phyloP scores from a whole-genome alignment of 75 land plant genomes.

The Pinus albicaulis region DNA sequence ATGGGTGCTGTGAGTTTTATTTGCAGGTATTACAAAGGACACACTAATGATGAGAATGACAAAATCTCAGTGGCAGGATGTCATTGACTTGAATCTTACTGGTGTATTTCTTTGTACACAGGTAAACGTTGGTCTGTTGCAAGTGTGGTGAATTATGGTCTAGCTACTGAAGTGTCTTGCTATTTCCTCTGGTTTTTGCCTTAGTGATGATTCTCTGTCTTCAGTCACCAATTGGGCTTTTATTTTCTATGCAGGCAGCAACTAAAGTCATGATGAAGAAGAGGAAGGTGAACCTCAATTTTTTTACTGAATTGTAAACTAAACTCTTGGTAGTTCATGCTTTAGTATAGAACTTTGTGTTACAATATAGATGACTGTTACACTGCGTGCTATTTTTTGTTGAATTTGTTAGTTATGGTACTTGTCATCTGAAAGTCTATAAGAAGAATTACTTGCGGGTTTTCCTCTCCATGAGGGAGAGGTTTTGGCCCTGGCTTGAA shows the following conservation, averaged over 20 bases:
- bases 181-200: not conserved
- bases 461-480: no score
- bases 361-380: not conserved
- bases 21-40: conserved; percentile 88
- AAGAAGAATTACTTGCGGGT: no score
- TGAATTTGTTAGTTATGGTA: no score
- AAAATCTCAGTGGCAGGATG: conserved; percentile 95
- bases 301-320: not conserved
- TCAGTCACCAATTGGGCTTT: not conserved
- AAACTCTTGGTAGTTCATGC: not conserved
- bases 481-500: no score
- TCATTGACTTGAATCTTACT: conserved; percentile 91
- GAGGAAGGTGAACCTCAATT: conserved; percentile 53
- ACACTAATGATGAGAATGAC: conserved; percentile 97
- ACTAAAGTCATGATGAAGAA: conserved; percentile 98
- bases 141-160: not conserved
- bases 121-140: conserved; percentile 27
- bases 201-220: conserved; percentile 2
- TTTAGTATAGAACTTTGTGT: not conserved
- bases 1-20: not conserved
- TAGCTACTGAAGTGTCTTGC: not conserved
- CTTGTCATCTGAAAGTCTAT: no score
- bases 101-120: conserved; percentile 98
- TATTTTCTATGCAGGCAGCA: conserved; percentile 71
- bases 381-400: not conserved